Evolutionary conservation across 129 eudicot genomes (phyloP).

Genomic region (Daucus carota): DNA sequence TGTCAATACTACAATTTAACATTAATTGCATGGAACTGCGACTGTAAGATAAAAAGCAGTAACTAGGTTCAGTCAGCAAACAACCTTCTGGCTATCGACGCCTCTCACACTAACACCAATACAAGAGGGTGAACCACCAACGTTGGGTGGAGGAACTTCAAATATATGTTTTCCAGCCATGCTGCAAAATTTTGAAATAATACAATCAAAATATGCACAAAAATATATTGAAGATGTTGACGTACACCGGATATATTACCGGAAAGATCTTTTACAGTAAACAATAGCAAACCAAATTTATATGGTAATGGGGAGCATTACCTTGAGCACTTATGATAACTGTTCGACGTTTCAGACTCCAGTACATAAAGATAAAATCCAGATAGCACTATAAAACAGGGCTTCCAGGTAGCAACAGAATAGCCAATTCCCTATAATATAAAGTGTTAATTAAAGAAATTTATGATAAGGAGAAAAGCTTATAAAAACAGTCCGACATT

Average conservation of each 20-base stretch:
- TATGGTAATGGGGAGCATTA: conserved; percentile 19
- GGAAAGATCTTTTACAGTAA: neutral
- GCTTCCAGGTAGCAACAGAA: conserved; percentile 93
- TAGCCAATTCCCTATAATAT: conserved; percentile 86
- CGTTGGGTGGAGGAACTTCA: conserved; percentile 79
- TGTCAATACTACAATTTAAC: too few species aligned
- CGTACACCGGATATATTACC: neutral
- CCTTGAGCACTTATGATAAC: conserved; percentile 84
- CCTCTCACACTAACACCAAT: conserved; percentile 76
- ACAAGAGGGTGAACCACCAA: conserved; percentile 85
- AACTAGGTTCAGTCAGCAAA: conserved; percentile 14
- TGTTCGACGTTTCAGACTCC: conserved; percentile 60
- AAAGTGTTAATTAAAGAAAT: neutral
- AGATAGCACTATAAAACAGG: conserved; percentile 70
- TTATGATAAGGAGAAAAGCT: neutral
- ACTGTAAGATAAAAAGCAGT: neutral
- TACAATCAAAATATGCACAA: neutral
- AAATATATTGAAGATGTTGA: neutral
- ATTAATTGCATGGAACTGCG: neutral
- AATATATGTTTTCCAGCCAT: conserved; percentile 94
- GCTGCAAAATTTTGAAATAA: conserved; percentile 34
- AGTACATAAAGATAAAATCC: conserved; percentile 69
- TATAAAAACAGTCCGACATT: neutral
- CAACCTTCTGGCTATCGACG: conserved; percentile 79
- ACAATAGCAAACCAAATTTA: conserved; percentile 4